These are phyloP conservation scores for Dothiorella sarmentorum DNA, from an alignment of 2,329 filamentous ascomycete genomes.

Conservation along the genomic window DNA sequence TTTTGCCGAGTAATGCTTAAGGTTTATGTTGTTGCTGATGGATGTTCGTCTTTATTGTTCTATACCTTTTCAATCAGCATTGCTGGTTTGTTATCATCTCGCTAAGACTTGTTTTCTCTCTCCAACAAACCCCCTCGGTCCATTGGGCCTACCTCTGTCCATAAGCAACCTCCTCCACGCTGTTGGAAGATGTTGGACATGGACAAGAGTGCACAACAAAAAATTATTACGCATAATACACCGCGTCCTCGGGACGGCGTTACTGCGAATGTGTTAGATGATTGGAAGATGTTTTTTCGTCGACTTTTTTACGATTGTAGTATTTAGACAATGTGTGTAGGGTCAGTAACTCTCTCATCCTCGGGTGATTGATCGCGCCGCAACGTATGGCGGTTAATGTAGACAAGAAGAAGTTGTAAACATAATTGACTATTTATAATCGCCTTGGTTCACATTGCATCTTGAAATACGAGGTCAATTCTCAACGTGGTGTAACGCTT, in stretches of 20 bases:
- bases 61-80: conserved; percentile 13
- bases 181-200: neutral
- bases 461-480: too few species aligned
- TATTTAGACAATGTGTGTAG: neutral
- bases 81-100: conserved; percentile 3
- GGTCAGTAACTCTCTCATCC: neutral
- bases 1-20: neutral
- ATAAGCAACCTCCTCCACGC: neutral
- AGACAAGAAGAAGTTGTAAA: neutral
- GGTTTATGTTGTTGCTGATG: conserved; percentile 1
- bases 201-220: neutral
- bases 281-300: neutral
- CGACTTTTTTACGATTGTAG: neutral
- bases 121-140: neutral
- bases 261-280: conserved; percentile 9
- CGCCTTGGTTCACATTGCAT: too few species aligned
- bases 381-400: neutral
- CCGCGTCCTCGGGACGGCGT: neutral
- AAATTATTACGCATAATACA: neutral
- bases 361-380: neutral
- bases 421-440: neutral
- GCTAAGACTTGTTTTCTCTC: neutral
- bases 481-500: too few species aligned
- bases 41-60: conserved; percentile 5
- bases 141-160: neutral